These are phyloP conservation scores for Irpex lacteus DNA, from an alignment of 1,284 basidiomycete genomes.

Conservation along the genomic window DNA sequence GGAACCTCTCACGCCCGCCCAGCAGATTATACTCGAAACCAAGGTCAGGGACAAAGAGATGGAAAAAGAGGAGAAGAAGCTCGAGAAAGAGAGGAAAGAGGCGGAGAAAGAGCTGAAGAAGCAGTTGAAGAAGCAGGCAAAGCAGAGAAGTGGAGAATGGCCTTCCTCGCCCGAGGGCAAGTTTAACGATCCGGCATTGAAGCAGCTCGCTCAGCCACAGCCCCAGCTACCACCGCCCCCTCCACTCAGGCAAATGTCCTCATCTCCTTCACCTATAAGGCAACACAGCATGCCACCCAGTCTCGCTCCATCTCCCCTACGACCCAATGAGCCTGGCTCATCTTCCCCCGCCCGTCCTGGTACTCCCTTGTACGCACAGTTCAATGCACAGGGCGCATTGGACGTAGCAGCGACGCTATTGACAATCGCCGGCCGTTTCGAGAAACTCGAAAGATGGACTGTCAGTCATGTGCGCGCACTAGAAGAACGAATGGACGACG, in stretches of 20 bases:
- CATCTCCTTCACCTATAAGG: constrained; percentile 57
- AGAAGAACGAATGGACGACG: constrained; percentile 81
- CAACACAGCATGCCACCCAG: constrained; percentile 53
- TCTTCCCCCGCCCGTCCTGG: constrained; percentile 58
- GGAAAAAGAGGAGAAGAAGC: constrained; percentile 45
- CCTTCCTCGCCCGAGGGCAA: constrained; percentile 49
- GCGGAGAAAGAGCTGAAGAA: constrained; percentile 32
- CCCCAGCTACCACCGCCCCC: constrained; percentile 28
- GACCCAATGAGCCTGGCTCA: constrained; percentile 40
- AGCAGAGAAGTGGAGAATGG: constrained; percentile 43
- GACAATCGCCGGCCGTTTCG: constrained; percentile 67
- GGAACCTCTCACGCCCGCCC: constrained; percentile 73
- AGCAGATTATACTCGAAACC: constrained; percentile 71
- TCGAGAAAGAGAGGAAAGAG: constrained; percentile 42
- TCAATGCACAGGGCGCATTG: constrained; percentile 62
- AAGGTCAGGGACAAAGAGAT: constrained; percentile 58
- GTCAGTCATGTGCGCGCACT: constrained; percentile 78
- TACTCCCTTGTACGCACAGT: constrained; percentile 72
- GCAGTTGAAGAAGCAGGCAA: constrained; percentile 24
- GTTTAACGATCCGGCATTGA: constrained; percentile 51
- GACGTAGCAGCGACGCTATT: constrained; percentile 71
- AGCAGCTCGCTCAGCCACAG: constrained; percentile 39
- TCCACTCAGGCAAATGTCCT: constrained; percentile 42
- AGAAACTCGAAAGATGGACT: constrained; percentile 84
- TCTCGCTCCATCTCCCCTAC: constrained; percentile 56